A percentile compares a stretch with the other conserved stretches of the same genome.
Evolutionary conservation across 1,284 basidiomycete species (phyloP).

Genomic region (Cutaneotrichosporon spelunceum): DNA sequence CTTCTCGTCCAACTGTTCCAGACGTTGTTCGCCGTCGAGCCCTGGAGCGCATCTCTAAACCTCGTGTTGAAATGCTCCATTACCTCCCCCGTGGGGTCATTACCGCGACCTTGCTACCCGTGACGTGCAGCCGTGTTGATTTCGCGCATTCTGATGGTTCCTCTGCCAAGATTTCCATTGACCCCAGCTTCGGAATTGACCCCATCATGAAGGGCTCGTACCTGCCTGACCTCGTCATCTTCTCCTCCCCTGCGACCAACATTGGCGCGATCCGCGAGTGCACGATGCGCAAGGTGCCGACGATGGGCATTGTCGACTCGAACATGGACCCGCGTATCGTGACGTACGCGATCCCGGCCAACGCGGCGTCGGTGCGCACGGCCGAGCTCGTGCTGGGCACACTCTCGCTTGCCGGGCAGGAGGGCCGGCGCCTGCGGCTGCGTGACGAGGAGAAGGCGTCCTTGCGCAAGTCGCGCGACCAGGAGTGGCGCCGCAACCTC

Average conservation of each 20-base stretch:
- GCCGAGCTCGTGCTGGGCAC: constrained; percentile 88
- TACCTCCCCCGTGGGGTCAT: background rate
- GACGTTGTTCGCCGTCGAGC: background rate
- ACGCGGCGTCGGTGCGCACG: constrained; percentile 73
- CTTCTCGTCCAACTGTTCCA: background rate
- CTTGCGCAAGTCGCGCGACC: constrained; percentile 8
- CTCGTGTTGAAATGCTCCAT: background rate
- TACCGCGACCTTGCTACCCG: background rate
- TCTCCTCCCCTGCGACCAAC: constrained; percentile 84
- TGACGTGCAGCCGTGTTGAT: background rate
- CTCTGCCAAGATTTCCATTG: background rate
- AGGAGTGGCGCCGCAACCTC: constrained; percentile 8
- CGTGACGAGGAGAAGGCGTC: constrained; percentile 6
- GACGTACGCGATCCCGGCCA: constrained; percentile 97
- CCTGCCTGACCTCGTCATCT: constrained; percentile 79
- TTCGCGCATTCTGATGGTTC: background rate
- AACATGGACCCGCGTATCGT: constrained; percentile 94
- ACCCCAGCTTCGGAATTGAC: constrained; percentile 59
- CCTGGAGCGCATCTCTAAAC: background rate
- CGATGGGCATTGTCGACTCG: constrained; percentile 86
- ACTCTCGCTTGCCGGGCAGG: constrained; percentile 83
- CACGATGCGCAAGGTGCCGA: constrained; percentile 76
- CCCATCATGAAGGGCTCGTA: constrained; percentile 61
- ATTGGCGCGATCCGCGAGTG: constrained; percentile 81
- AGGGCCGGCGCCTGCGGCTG: constrained; percentile 56